Percentiles rank a stretch among this genome's conserved stretches.
Evolutionary conservation across 2,329 filamentous ascomycete genomes (phyloP).

Genomic region (Sclerotinia minor): DNA sequence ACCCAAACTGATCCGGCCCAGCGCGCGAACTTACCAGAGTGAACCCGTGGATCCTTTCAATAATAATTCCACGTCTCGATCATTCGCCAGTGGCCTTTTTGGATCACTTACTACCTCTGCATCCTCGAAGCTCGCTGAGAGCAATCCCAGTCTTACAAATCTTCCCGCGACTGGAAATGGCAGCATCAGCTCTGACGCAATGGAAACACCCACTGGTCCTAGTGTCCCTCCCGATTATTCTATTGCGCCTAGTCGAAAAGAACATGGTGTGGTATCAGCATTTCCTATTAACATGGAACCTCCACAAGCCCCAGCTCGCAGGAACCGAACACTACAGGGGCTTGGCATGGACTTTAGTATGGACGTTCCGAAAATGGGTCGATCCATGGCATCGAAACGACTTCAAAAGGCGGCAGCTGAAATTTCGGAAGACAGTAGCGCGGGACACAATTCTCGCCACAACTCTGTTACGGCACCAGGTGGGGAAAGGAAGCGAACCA

Average conservation of each 20-base stretch:
- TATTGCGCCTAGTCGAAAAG: slow-evolving; percentile 36
- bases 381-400: slow-evolving; percentile 40
- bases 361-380: slow-evolving; percentile 43
- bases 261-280: slow-evolving; percentile 36
- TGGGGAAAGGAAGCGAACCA: slow-evolving; percentile 79
- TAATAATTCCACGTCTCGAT: slow-evolving; percentile 35
- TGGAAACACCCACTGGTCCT: slow-evolving; percentile 63
- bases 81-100: slow-evolving; percentile 40
- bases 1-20: slow-evolving; percentile 26
- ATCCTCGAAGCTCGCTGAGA: slow-evolving; percentile 42
- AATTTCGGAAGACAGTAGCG: slow-evolving; percentile 33
- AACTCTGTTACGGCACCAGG: slow-evolving; percentile 38
- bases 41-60: slow-evolving; percentile 43
- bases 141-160: slow-evolving; percentile 42
- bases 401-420: slow-evolving; percentile 37
- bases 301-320: slow-evolving; percentile 50
- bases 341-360: slow-evolving; percentile 42
- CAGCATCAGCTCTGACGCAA: slow-evolving; percentile 51
- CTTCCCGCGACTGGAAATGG: slow-evolving; percentile 39
- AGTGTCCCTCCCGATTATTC: slow-evolving; percentile 45
- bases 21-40: slow-evolving; percentile 29
- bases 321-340: slow-evolving; percentile 39
- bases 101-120: slow-evolving; percentile 34
- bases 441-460: slow-evolving; percentile 30
- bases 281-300: slow-evolving; percentile 44